Conservation (phyloP, 306 rosid species). For the Dryas alaskensis region DNA sequence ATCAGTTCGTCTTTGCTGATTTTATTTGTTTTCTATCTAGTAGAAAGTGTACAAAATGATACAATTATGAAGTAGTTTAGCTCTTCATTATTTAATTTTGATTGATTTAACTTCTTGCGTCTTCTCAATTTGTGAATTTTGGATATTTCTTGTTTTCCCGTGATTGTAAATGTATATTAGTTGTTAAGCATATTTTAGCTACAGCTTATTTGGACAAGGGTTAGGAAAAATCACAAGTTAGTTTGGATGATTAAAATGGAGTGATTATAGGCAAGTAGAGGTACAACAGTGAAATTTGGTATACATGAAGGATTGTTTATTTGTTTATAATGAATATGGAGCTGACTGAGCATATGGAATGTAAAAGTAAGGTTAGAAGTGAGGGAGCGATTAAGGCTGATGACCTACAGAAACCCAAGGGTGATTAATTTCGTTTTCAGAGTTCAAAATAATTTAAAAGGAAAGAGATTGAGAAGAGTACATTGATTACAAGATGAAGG, state of each 20-base stretch:
- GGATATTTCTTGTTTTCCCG: not conserved
- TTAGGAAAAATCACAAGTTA: not conserved
- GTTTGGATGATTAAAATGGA: not conserved
- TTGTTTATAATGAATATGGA: not conserved
- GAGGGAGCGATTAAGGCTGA: not conserved
- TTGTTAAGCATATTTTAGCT: not conserved
- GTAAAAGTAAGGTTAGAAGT: not conserved
- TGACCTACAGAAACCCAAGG: not conserved
- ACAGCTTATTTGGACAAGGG: not conserved
- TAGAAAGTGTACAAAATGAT: too few species aligned
- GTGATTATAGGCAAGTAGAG: not conserved
- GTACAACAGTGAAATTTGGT: not conserved
- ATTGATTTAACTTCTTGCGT: conserved; percentile 3
- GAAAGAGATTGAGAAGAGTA: not conserved
- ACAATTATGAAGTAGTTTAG: not conserved
- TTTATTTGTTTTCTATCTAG: too few species aligned
- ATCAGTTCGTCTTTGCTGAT: not conserved
- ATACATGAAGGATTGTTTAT: not conserved
- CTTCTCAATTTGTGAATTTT: not conserved
- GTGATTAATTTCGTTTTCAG: not conserved
- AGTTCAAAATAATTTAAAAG: not conserved
- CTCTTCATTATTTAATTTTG: not conserved
- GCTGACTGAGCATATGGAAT: not conserved
- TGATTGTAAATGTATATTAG: not conserved
- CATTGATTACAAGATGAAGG: not conserved